A percentile compares a stretch with the other conserved stretches of the same genome.
These are phyloP conservation scores for Naganishia sp. DNA, from an alignment of 1,284 basidiomycete species.

Conservation along the genomic window DNA sequence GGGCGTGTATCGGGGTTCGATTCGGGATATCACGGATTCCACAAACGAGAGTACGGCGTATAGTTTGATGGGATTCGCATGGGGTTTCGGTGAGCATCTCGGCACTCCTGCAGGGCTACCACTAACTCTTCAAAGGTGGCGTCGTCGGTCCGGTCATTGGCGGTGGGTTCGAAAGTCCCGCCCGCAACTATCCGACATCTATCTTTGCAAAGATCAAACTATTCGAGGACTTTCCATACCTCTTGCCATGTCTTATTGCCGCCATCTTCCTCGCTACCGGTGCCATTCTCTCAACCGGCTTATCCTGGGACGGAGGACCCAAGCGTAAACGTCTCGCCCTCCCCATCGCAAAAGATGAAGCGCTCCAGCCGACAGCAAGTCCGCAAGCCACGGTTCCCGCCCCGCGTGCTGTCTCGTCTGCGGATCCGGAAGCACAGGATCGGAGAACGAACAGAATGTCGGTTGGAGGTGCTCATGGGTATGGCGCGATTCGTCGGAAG, in stretches of 20 bases:
- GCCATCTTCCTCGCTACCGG: constrained; percentile 71
- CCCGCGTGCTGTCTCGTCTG: constrained; percentile 36
- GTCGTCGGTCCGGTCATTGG: constrained; percentile 63
- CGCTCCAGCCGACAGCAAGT: constrained; percentile 2
- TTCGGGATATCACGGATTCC: constrained; percentile 74
- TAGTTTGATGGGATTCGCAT: constrained; percentile 89
- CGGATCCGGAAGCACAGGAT: constrained; percentile 32
- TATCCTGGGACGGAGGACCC: constrained; percentile 86
- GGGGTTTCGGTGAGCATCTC: constrained; percentile 72
- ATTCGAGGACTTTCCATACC: constrained; percentile 82
- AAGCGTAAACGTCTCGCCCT: constrained; percentile 73
- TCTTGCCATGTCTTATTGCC: constrained; percentile 84
- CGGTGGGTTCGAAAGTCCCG: constrained; percentile 81
- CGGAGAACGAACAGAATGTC: constrained; percentile 48
- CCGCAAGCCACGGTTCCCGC: constrained; percentile 37
- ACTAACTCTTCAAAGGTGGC: constrained; percentile 58
- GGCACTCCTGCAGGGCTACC: neutral
- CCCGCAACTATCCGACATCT: constrained; percentile 72
- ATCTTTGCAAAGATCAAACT: constrained; percentile 66
- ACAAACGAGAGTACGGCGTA: constrained; percentile 93
- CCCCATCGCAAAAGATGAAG: constrained; percentile 65
- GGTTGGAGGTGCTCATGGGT: constrained; percentile 50
- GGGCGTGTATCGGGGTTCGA: constrained; percentile 78
- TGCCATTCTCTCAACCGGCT: constrained; percentile 80
- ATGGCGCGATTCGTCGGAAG: constrained; percentile 53